Percentiles rank a stretch among this genome's conserved stretches.
Conservation (phyloP, 2,329 filamentous ascomycete genomes). For the Colletotrichum gloeosporioides region DNA sequence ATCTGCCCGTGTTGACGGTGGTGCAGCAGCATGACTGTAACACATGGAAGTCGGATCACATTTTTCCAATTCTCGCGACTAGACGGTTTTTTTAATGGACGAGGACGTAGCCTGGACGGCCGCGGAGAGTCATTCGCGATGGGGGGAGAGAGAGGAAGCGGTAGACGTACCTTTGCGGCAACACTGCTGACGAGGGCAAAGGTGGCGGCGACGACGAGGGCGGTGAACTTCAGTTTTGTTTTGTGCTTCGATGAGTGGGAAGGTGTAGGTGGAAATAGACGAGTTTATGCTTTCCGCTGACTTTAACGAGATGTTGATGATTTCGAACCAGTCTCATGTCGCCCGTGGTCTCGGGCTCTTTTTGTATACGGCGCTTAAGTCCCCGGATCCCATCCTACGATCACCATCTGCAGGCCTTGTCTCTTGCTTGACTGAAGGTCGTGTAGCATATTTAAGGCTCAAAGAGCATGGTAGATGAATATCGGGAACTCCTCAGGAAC, state of each 20-base stretch:
- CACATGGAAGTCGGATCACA: background rate
- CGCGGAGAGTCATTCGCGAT: too few relatives aligned
- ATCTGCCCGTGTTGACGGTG: background rate
- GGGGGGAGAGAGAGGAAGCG: background rate
- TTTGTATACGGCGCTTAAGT: rapidly evolving
- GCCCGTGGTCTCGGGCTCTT: rapidly evolving
- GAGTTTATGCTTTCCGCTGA: rapidly evolving
- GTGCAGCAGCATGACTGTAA: background rate
- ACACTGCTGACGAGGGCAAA: background rate
- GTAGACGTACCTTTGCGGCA: background rate
- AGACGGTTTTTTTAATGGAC: background rate
- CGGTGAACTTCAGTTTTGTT: background rate
- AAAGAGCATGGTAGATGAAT: background rate
- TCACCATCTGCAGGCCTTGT: background rate
- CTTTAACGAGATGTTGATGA: rapidly evolving
- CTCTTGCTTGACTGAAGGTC: background rate
- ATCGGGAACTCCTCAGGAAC: background rate
- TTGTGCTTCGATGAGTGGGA: background rate
- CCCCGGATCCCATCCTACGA: background rate
- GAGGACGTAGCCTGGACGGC: rapidly evolving
- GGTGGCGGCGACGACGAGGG: background rate
- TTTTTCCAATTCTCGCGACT: too few relatives aligned
- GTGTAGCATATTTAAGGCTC: background rate
- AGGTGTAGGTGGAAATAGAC: background rate
- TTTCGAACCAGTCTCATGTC: rapidly evolving